Conservation (phyloP, 257 asterid species). For the Schizonepeta tenuifolia region DNA sequence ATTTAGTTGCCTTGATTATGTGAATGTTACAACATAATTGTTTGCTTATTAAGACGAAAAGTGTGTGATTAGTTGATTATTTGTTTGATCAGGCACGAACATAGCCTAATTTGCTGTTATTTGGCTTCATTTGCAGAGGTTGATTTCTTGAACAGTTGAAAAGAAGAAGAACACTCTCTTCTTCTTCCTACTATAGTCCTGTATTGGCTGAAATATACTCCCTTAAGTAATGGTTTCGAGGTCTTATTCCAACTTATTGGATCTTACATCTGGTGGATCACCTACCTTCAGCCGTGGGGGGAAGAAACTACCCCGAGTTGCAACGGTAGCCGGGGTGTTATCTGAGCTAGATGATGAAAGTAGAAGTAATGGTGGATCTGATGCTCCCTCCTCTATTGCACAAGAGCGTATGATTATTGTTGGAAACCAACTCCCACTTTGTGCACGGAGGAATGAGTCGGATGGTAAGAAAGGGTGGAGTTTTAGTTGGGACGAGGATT, state of each 20-base stretch:
- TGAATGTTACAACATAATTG: background rate
- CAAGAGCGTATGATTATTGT: slow-evolving; percentile 79
- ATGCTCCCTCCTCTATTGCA: slow-evolving; percentile 73
- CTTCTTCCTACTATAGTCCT: background rate
- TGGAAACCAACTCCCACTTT: slow-evolving; percentile 83
- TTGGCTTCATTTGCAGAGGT: slow-evolving; percentile 33
- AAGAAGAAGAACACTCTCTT: slow-evolving; percentile 13
- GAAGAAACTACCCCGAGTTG: slow-evolving; percentile 68
- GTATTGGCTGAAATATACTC: slow-evolving; percentile 6
- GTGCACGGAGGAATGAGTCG: slow-evolving; percentile 51
- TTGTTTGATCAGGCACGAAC: background rate
- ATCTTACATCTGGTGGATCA: slow-evolving; percentile 69
- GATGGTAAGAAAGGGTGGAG: slow-evolving; percentile 59
- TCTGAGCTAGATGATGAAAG: slow-evolving; percentile 81
- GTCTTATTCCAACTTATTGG: slow-evolving; percentile 82
- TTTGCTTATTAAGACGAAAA: slow-evolving; percentile 24
- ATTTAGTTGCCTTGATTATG: slow-evolving; percentile 12
- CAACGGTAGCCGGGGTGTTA: slow-evolving; percentile 77
- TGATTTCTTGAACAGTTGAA: slow-evolving; percentile 18
- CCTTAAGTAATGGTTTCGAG: slow-evolving; percentile 63
- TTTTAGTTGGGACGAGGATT: slow-evolving; percentile 89
- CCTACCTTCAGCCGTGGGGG: slow-evolving; percentile 61
- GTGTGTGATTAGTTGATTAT: background rate
- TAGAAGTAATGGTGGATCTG: slow-evolving; percentile 68
- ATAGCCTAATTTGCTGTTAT: slow-evolving; percentile 26